Conservation (phyloP, 176 grass and related monocot species). For the Saccharum spontaneum region DNA sequence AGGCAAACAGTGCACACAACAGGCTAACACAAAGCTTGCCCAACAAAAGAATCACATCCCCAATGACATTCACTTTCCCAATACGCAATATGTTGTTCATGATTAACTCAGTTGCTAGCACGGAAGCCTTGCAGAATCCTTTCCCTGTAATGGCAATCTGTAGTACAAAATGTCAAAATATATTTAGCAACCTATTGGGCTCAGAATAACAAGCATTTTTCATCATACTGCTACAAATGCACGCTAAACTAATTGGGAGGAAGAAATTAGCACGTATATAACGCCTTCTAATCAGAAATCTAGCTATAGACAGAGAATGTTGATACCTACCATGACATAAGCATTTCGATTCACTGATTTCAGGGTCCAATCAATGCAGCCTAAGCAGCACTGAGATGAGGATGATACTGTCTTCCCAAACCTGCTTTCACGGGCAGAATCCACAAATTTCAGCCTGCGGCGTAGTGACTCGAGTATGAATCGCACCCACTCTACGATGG, state of each 20-base stretch:
- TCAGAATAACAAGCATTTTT: not conserved
- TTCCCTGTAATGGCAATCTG: constrained; percentile 97
- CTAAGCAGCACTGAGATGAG: constrained; percentile 82
- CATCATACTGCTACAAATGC: not conserved
- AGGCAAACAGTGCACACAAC: constrained; percentile 82
- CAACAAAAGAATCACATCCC: constrained; percentile 83
- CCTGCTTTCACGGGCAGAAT: constrained; percentile 46
- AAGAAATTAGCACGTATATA: not conserved
- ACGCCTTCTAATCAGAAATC: not conserved
- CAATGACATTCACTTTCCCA: constrained; percentile 89
- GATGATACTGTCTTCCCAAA: constrained; percentile 68
- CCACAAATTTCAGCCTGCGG: constrained; percentile 66
- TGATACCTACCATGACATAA: constrained; percentile 73
- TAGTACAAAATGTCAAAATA: not conserved
- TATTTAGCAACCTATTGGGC: not conserved
- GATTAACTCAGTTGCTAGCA: constrained; percentile 72
- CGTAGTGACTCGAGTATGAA: constrained; percentile 75
- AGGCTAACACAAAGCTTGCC: constrained; percentile 93
- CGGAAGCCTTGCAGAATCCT: constrained; percentile 85
- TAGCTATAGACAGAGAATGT: not conserved
- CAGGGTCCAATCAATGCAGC: constrained; percentile 89
- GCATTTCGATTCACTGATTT: constrained; percentile 85
- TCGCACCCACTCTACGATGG: constrained; percentile 72
- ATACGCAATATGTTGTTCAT: constrained; percentile 96
- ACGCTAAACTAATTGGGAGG: not conserved